These are phyloP conservation scores for Aspergillus sp. DNA, from an alignment of 2,329 filamentous ascomycete species.

Conservation along the genomic window DNA sequence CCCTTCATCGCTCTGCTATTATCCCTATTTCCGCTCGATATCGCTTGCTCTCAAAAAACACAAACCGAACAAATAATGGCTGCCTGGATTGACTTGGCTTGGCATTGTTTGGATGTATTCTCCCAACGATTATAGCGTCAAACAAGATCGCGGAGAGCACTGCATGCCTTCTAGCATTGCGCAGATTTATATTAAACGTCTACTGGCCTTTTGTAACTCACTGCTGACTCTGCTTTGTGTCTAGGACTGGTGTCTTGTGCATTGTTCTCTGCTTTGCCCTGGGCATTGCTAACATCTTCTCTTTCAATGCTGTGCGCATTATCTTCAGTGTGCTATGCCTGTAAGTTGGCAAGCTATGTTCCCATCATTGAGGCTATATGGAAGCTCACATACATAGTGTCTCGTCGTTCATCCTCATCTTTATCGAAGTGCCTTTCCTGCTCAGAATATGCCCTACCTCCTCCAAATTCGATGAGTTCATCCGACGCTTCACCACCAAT, in stretches of 20 bases:
- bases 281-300: slow-evolving; percentile 65
- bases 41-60: slow-evolving; percentile 1
- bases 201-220: too few species aligned
- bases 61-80: slow-evolving; percentile 8
- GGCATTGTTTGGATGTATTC: slow-evolving; percentile 7
- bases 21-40: background rate
- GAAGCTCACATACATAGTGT: slow-evolving; percentile 52
- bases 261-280: slow-evolving; percentile 64
- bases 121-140: background rate
- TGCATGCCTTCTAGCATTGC: too few species aligned
- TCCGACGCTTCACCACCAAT: slow-evolving; percentile 91
- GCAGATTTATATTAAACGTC: too few species aligned
- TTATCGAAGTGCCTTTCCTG: slow-evolving; percentile 87
- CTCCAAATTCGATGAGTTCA: slow-evolving; percentile 76
- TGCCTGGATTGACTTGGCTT: slow-evolving; percentile 16
- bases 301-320: slow-evolving; percentile 53
- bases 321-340: slow-evolving; percentile 56
- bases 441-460: slow-evolving; percentile 98
- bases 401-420: slow-evolving; percentile 70
- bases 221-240: slow-evolving; percentile 10
- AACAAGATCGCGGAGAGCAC: background rate
- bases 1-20: slow-evolving; percentile 1
- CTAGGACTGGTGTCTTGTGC: slow-evolving; percentile 51
- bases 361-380: slow-evolving; percentile 14
- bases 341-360: slow-evolving; percentile 35